Percentiles rank a stretch among this genome's conserved stretches.
phyloP scores from a whole-genome alignment of 192 early-diverging fungal genomes.

The Podochytrium sp. region DNA sequence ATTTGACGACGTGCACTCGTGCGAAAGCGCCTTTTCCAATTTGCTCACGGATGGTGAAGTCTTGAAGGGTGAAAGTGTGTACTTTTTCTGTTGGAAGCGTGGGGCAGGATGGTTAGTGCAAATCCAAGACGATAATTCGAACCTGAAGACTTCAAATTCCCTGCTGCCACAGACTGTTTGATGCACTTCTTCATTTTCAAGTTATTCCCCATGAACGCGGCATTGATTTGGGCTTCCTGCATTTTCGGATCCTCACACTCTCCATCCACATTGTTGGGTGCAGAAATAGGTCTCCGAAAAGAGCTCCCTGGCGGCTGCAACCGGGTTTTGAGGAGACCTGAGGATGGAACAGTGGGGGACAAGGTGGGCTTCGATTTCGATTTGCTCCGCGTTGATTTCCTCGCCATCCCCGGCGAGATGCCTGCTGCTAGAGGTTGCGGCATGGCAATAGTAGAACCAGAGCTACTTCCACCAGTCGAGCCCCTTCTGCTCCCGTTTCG shows the following conservation, averaged over 20 bases:
- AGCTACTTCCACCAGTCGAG: too few species aligned
- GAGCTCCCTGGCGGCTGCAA: too few species aligned
- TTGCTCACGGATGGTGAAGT: constrained; percentile 43
- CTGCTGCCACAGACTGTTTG: neutral
- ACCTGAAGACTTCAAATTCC: constrained; percentile 9
- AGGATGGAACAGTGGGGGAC: too few species aligned
- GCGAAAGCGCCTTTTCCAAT: constrained; percentile 53
- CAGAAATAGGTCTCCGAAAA: constrained; percentile 26
- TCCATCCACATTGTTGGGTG: neutral
- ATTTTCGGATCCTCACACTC: neutral
- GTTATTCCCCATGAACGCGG: constrained; percentile 22
- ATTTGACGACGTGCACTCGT: constrained; percentile 37
- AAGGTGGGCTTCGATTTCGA: too few species aligned
- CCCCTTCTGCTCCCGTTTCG: too few species aligned
- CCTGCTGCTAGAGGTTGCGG: too few species aligned
- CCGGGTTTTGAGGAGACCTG: too few species aligned
- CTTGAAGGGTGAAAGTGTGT: constrained; percentile 31
- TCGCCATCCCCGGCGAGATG: too few species aligned
- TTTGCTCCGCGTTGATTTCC: too few species aligned
- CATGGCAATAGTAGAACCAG: too few species aligned
- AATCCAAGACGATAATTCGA: neutral
- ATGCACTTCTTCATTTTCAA: constrained; percentile 4
- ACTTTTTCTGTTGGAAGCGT: neutral
- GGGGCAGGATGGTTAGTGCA: too few species aligned
- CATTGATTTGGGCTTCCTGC: constrained; percentile 27